Base-by-base conservation (phyloP, 129 eudicot genomes). In the Ambrosia artemisiifolia region DNA sequence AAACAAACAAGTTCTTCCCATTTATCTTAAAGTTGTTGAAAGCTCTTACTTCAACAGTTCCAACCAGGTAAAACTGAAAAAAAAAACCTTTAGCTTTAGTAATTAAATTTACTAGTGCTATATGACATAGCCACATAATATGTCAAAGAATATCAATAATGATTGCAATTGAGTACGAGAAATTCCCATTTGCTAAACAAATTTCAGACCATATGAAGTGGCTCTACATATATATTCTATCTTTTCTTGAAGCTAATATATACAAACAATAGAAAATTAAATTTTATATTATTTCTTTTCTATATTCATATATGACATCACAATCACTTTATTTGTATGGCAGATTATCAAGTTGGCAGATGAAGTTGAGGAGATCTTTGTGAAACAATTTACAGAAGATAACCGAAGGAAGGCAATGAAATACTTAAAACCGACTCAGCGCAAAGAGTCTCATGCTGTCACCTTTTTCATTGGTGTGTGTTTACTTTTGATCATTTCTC, bases 41-140 rank as follows among this genome's bases (percentile, higher is more conserved):
- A 85, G 91, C 83, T 95, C 99, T 71, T 88, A 90, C 89, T 95
- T 95, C 86, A 88, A 95, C 88, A 88, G 85, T 82, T 95, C 99
- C 43, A 85, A 88, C 87, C 86, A 86, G 97, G 99, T 95, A 81
- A 78, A 14, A 42, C n/a, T 30, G 43, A 40, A 44, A 38, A 5
- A 12, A 68, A 56, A 65, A 20, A 69, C 8, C 19, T 34, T 74
- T 18, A 53, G n/a, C 36, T 67, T 57, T 36, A 47, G 71, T 53
- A 33, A 40, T 40, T 40, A 40, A 49, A 75, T 49, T 33, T 60
- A 28, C 43, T 69, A 74, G 75, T 68, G 82, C 56, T 53, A 43
- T 63, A 80, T 70, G 67, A 82, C 78, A 65, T 57, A 50, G 10
- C 40, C 47, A 75, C 71, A 57, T 63, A 11, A 42, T 72, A 57